Evolutionary conservation across 108 stramenopile species (phyloP), one percentile per base, ranked within the genome.

Genomic region (Cylindrotheca closterium): DNA sequence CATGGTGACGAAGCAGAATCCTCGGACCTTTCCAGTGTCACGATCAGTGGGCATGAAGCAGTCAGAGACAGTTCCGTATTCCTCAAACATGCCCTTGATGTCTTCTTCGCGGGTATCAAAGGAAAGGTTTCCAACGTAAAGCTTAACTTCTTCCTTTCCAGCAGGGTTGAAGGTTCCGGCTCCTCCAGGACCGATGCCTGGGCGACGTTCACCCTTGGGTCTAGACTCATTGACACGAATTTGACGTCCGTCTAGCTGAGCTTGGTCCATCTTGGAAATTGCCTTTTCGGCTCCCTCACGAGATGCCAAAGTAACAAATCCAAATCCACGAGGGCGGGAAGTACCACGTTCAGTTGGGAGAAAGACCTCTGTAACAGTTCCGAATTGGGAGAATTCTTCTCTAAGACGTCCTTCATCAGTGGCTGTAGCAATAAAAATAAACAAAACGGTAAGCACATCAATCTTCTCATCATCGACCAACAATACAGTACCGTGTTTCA

Each of bases 1-100:
- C 89, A 95, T 92, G 51, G 94, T 95, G 25, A 95, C 91, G 59
- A 95, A 95, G 33, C 87, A 89, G 60, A 95, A 96, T 17, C 94
- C 96, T 37, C 92, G 88, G 34, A 86, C 81, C 66, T 80, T 78
- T 42, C 84, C 84, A 55, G 84, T 83, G 29, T 92, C 91, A 51
- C 90, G 89, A 75, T 94, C 89, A 18, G 79, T 75, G 2, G 93
- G 91, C 63, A 93, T 75, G 74, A 89, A 93, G 57, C 91, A 91
- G 66, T 92, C 91, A 22, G 79, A 60, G 17, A 96, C 91, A 28
- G 74, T 87, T 51, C 93, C 93, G 55, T 88, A 83, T 52, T 88
- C 74, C 65, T 91, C 89, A 66, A 97, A 97, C 27, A 91, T 55
- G 24, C 85, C 71, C 29, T 86, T 81, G 32, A 97, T 78, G 8